phyloP scores from a whole-genome alignment of 805 yeast species.

The Grigorovia yakushimaensis region DNA sequence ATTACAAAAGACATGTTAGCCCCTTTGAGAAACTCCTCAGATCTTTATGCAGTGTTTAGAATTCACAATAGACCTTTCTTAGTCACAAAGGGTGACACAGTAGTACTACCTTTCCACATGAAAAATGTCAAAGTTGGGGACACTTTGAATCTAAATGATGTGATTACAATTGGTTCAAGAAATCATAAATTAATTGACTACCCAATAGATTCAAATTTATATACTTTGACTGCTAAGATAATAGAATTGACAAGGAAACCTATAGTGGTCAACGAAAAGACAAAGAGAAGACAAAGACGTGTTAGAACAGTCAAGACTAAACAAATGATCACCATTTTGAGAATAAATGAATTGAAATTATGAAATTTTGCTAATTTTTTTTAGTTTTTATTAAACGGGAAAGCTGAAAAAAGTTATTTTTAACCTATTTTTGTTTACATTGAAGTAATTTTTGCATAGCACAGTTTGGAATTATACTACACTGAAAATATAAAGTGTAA shows the following conservation, averaged over 20 bases:
- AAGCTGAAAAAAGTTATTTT: too few relatives aligned
- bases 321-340: slow-evolving; percentile 66
- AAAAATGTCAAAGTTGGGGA: slow-evolving; percentile 79
- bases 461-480: too few relatives aligned
- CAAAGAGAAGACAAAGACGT: slow-evolving; percentile 75
- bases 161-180: slow-evolving; percentile 76
- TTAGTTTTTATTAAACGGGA: too few relatives aligned
- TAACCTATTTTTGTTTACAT: too few relatives aligned
- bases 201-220: slow-evolving; percentile 44
- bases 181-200: slow-evolving; percentile 58
- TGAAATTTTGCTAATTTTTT: background rate
- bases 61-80: slow-evolving; percentile 78
- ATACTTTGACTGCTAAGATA: slow-evolving; percentile 63
- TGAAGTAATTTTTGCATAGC: too few relatives aligned
- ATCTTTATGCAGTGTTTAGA: slow-evolving; percentile 71
- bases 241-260: slow-evolving; percentile 80
- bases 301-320: slow-evolving; percentile 54
- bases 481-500: too few relatives aligned
- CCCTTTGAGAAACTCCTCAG: slow-evolving; percentile 57
- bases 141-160: slow-evolving; percentile 59
- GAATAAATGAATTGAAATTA: slow-evolving; percentile 56
- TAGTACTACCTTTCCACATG: slow-evolving; percentile 69
- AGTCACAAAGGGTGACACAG: slow-evolving; percentile 83
- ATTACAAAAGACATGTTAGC: slow-evolving; percentile 13
- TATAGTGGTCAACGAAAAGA: slow-evolving; percentile 58